Base-by-base conservation (phyloP, 2,329 filamentous ascomycete species). In the Fusarium secorum region DNA sequence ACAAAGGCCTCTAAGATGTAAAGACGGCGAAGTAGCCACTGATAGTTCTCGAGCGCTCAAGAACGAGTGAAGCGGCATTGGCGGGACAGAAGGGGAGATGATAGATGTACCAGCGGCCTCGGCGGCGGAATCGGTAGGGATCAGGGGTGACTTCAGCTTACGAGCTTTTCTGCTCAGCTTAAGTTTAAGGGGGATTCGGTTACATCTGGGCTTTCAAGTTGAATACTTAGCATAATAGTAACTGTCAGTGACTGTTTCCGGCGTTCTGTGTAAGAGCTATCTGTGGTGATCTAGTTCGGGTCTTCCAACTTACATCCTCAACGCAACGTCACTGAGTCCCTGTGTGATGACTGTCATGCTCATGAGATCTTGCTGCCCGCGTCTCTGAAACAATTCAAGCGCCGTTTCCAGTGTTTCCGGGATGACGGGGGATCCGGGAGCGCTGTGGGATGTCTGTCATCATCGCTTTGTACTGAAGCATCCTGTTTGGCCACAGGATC, bases 171-270 rank as follows among this genome's bases (percentile, higher is more conserved):
- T 35, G 26, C 30, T 26, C 42, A 15, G 18, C 24, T n/a, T 5
- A 3, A 45, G 11, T 4, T 3, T 18, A 17, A 3, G 28, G 1
- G 1, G 20, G 1, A 7, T 13, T 32, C 3, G 28, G 20, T 17
- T 9, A 2, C 15, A 2, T 32, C 28, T 18, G 11, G 2, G 3
- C 11, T 3, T 26, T 9, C 18, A 6, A 39, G 9, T 8, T 13
- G 26, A 2, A 5, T 7, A 3, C 15, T 14, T 41, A 2, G 3
- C 11, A 35, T 11, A 14, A n/a, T 1, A 17, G 11, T 17, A 20
- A 35, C 18, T 24, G 30, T 42, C 15, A 59, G 22, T 4, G n/a
- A 35, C 17, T n/a, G 15, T 32, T 18, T 22, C 11, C 3, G 11
- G 20, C 6, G 15, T 18, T 22, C 14, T 8, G 10, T 22, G 11